phyloP scores from a whole-genome alignment of 768 basidiomycete species.

The Tricholoma bakamatsutake region DNA sequence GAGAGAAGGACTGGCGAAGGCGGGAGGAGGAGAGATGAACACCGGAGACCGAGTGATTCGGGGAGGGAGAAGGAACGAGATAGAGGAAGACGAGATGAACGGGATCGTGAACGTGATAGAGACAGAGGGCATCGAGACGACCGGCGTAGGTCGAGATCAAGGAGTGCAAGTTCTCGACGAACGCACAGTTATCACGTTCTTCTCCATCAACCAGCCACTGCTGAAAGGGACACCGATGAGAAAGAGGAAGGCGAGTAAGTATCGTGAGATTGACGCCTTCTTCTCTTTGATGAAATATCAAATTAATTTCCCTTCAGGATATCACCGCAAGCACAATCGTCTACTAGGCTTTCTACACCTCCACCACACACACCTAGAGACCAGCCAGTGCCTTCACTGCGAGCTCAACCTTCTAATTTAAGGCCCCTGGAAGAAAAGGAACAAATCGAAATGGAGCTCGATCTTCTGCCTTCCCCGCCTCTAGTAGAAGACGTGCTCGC shows the following conservation, averaged over 20 bases:
- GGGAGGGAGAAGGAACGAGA: slow-evolving; percentile 30
- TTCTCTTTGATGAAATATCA: not conserved
- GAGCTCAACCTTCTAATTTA: slow-evolving; percentile 12
- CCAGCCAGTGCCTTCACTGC: slow-evolving; percentile 4
- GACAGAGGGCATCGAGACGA: slow-evolving; percentile 21
- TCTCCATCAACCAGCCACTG: not conserved
- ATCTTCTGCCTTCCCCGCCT: slow-evolving; percentile 45
- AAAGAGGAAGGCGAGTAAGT: slow-evolving; percentile 96
- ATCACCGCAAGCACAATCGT: slow-evolving; percentile 41
- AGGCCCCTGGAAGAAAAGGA: slow-evolving; percentile 24
- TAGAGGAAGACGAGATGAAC: slow-evolving; percentile 10
- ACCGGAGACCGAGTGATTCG: slow-evolving; percentile 25
- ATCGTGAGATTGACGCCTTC: slow-evolving; percentile 21
- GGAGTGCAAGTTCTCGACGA: slow-evolving; percentile 4
- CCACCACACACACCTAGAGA: slow-evolving; percentile 5
- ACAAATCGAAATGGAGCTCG: slow-evolving; percentile 47
- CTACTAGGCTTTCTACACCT: slow-evolving; percentile 8
- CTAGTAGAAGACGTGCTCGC: slow-evolving; percentile 61
- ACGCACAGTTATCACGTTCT: slow-evolving; percentile 1
- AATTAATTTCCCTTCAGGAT: slow-evolving; percentile 40
- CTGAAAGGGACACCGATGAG: slow-evolving; percentile 43
- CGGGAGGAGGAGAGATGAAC: slow-evolving; percentile 28
- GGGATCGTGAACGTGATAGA: slow-evolving; percentile 18
- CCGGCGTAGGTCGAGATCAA: slow-evolving; percentile 14
- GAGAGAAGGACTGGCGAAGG: slow-evolving; percentile 29